A percentile compares a stretch with the other conserved stretches of the same genome.
phyloP scores from a whole-genome alignment of 176 grass and related monocot genomes.

The Cymbopogon citratus region DNA sequence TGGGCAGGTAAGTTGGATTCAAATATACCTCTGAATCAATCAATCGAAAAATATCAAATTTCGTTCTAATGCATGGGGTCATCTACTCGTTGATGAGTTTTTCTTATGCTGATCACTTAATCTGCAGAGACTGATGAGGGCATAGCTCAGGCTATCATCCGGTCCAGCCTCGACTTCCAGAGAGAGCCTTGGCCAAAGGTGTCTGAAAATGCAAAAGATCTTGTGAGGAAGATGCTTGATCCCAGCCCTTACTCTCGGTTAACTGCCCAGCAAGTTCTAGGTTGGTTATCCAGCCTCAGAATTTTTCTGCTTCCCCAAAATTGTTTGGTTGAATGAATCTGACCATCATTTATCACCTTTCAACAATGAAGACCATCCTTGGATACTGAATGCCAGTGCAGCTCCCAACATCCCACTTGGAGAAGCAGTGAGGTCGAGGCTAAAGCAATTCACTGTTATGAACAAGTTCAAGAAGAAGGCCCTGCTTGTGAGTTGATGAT shows the following conservation, averaged over 20 bases:
- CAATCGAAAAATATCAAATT: neutral
- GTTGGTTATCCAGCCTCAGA: slow-evolving; percentile 14
- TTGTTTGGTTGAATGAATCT: neutral
- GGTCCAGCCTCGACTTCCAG: slow-evolving; percentile 42
- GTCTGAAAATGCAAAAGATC: slow-evolving; percentile 85
- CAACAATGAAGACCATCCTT: slow-evolving; percentile 59
- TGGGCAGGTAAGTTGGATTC: slow-evolving; percentile 36
- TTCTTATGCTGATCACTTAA: neutral
- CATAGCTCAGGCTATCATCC: slow-evolving; percentile 79
- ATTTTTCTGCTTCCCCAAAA: neutral
- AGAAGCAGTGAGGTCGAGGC: slow-evolving; percentile 53
- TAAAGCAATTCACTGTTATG: slow-evolving; percentile 77
- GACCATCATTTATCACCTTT: slow-evolving; percentile 24
- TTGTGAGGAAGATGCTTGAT: slow-evolving; percentile 79
- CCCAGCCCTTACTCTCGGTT: slow-evolving; percentile 53
- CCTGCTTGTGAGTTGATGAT: slow-evolving; percentile 37
- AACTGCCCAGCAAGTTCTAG: slow-evolving; percentile 74
- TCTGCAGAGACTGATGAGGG: slow-evolving; percentile 80
- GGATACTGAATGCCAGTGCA: slow-evolving; percentile 62
- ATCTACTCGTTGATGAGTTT: neutral
- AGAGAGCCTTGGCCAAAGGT: slow-evolving; percentile 86
- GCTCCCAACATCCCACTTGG: slow-evolving; percentile 70
- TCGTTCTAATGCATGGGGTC: neutral
- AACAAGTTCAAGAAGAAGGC: slow-evolving; percentile 90
- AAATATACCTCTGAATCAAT: neutral